A percentile compares a stretch with the other conserved stretches of the same genome.
Conservation (phyloP, 345 rosid species). For the Hirschfeldia incana region DNA sequence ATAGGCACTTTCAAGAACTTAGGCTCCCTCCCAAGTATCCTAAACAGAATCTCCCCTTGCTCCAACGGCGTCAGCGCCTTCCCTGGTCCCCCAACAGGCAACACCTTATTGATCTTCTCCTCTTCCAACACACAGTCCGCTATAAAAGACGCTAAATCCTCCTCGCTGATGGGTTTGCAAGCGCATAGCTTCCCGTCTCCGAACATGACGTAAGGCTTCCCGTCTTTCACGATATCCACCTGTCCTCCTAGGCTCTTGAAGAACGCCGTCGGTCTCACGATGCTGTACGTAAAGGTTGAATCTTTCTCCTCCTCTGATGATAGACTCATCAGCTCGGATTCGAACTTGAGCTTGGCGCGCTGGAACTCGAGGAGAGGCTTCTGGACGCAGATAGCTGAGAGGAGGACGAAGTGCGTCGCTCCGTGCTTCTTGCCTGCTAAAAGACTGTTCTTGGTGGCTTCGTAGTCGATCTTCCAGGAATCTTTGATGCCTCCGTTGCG, state of each 20-base stretch:
- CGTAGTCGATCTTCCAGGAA: conserved; percentile 94
- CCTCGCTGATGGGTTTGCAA: conserved; percentile 93
- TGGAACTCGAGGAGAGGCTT: conserved; percentile 89
- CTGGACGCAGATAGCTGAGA: conserved; percentile 93
- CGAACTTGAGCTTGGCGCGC: conserved; percentile 85
- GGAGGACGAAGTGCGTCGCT: conserved; percentile 79
- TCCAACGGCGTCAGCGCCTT: conserved; percentile 85
- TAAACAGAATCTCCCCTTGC: conserved; percentile 85
- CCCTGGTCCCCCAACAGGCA: conserved; percentile 97
- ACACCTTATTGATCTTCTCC: conserved; percentile 65
- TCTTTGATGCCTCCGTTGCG: conserved; percentile 84
- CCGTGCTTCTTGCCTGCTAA: conserved; percentile 73
- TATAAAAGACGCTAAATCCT: conserved; percentile 77
- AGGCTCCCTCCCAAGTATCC: conserved; percentile 72
- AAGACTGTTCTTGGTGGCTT: conserved; percentile 86
- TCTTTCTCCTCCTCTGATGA: conserved; percentile 17
- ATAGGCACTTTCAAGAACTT: conserved; percentile 90
- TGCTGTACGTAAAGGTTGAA: conserved; percentile 60
- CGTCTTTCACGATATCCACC: conserved; percentile 90
- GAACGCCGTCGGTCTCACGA: conserved; percentile 95
- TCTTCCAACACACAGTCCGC: conserved; percentile 77
- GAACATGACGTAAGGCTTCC: conserved; percentile 96
- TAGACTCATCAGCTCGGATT: conserved; percentile 61
- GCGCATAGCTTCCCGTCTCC: conserved; percentile 94
- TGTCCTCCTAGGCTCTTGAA: conserved; percentile 95